Percentiles rank a stretch among this genome's conserved stretches.
phyloP scores from a whole-genome alignment of 2,329 filamentous ascomycete genomes.

The Pseudogymnoascus sp. region DNA sequence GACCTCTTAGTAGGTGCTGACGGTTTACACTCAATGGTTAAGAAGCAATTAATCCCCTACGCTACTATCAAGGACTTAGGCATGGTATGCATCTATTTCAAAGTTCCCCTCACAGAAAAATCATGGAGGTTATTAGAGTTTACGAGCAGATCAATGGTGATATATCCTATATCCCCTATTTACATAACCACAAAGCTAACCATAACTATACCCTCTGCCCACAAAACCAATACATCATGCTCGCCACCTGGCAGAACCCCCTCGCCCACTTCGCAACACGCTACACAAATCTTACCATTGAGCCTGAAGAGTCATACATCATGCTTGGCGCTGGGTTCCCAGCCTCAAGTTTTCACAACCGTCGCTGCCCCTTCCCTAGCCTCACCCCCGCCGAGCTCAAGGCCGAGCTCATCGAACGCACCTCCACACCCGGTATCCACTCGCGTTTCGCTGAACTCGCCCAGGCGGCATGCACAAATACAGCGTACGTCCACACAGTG shows the following conservation, averaged over 20 bases:
- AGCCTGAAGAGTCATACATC: slow-evolving; percentile 26
- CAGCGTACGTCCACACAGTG: slow-evolving; percentile 23
- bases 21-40: slow-evolving; percentile 84
- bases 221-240: slow-evolving; percentile 25
- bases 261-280: slow-evolving; percentile 21
- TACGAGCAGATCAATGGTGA: slow-evolving; percentile 22
- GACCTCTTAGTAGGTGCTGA: slow-evolving; percentile 78
- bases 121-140: slow-evolving; percentile 20
- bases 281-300: slow-evolving; percentile 21
- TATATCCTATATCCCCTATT: not conserved
- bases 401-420: slow-evolving; percentile 19
- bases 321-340: slow-evolving; percentile 27
- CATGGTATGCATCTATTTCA: slow-evolving; percentile 27
- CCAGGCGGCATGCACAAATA: slow-evolving; percentile 20
- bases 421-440: slow-evolving; percentile 18
- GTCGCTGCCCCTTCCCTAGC: slow-evolving; percentile 17
- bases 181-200: not conserved
- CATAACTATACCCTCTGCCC: slow-evolving; percentile 21
- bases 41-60: slow-evolving; percentile 34
- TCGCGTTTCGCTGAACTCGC: slow-evolving; percentile 21
- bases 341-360: slow-evolving; percentile 21
- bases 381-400: slow-evolving; percentile 24
- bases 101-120: slow-evolving; percentile 25
- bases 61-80: slow-evolving; percentile 19
- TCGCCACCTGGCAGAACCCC: slow-evolving; percentile 26